phyloP scores from a whole-genome alignment of 2,329 filamentous ascomycete species.

The Talaromyces sp. region DNA sequence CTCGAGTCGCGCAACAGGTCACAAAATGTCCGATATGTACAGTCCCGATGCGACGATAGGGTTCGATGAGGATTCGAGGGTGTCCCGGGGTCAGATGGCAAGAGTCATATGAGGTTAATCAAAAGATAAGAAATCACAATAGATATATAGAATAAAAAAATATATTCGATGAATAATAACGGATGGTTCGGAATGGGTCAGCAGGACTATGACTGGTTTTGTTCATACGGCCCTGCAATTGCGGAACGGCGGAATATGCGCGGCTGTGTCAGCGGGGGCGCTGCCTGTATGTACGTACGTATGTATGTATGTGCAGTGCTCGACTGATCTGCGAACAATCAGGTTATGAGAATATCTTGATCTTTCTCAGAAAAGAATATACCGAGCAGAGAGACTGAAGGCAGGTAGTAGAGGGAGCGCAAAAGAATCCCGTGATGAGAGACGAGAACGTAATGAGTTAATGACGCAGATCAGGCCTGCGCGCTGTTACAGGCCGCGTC shows the following conservation, averaged over 20 bases:
- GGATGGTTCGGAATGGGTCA: constrained; percentile 9
- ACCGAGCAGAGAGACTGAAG: neutral
- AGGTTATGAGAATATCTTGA: neutral
- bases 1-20: constrained; percentile 3
- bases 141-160: neutral
- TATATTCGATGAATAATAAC: neutral
- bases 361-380: neutral
- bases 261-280: neutral
- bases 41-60: neutral
- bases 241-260: neutral
- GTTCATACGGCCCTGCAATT: neutral
- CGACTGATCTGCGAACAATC: constrained; percentile 1
- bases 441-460: neutral
- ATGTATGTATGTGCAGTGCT: neutral
- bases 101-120: constrained; percentile 1
- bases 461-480: neutral
- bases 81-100: neutral
- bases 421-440: neutral
- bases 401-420: neutral
- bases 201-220: constrained; percentile 1
- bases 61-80: neutral
- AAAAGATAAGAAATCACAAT: neutral
- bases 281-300: neutral
- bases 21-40: neutral
- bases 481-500: neutral